Evolutionary conservation across 2,329 filamentous ascomycete species (phyloP).

Genomic region (Venturia pyrina): DNA sequence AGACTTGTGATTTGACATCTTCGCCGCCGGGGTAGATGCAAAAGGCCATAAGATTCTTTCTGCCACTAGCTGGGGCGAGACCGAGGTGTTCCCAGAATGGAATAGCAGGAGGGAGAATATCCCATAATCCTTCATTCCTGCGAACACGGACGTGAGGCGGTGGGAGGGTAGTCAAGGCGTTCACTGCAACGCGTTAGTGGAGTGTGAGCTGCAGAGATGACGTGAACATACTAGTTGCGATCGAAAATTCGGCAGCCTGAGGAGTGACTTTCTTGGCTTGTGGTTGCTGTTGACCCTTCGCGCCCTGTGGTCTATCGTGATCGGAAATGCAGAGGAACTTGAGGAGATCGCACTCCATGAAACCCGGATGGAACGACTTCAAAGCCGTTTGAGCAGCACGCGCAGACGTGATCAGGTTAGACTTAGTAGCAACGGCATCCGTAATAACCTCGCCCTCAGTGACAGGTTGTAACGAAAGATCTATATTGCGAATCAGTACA

Average conservation of each 20-base stretch:
- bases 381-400: not conserved
- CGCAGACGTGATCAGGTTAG: not conserved
- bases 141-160: constrained; percentile 64
- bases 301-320: constrained; percentile 5
- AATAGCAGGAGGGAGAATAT: constrained; percentile 64
- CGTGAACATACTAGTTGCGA: constrained; percentile 16
- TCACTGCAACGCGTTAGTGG: constrained; percentile 14
- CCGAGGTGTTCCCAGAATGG: constrained; percentile 76
- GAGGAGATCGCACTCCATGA: constrained; percentile 8
- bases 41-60: constrained; percentile 61
- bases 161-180: constrained; percentile 48
- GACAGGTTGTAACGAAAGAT: not conserved
- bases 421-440: not conserved
- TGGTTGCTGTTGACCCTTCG: constrained; percentile 21
- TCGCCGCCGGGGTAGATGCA: constrained; percentile 60
- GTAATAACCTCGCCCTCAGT: not conserved
- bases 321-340: constrained; percentile 9
- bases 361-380: not conserved
- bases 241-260: constrained; percentile 16
- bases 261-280: constrained; percentile 13
- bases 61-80: constrained; percentile 58
- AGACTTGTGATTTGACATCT: constrained; percentile 50
- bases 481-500: not conserved
- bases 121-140: constrained; percentile 57
- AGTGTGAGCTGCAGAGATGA: too few species aligned